Conservation (phyloP, 768 basidiomycete species). For the Tylopilus intermedius region DNA sequence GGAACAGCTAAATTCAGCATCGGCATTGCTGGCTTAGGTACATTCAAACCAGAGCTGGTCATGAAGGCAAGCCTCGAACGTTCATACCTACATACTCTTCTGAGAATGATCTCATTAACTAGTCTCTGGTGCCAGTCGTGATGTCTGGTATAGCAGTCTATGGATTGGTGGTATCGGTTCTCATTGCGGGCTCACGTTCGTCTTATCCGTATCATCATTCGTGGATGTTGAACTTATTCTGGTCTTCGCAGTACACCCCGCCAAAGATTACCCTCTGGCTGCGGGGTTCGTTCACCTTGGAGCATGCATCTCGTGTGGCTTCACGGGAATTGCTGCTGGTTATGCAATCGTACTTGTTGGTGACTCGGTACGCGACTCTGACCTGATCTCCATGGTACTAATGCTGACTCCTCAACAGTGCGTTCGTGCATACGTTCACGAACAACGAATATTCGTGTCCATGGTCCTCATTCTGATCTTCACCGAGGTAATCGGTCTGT, state of each 20-base stretch:
- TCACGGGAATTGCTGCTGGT: slow-evolving; percentile 89
- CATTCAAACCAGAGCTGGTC: slow-evolving; percentile 92
- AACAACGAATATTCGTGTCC: slow-evolving; percentile 85
- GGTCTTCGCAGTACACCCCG: slow-evolving; percentile 48
- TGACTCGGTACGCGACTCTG: slow-evolving; percentile 65
- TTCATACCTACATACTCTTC: not conserved
- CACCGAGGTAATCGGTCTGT: slow-evolving; percentile 85
- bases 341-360: slow-evolving; percentile 94
- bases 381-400: not conserved
- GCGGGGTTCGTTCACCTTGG: slow-evolving; percentile 90
- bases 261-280: slow-evolving; percentile 70
- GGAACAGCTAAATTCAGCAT: slow-evolving; percentile 97
- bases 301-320: slow-evolving; percentile 85
- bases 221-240: slow-evolving; percentile 11
- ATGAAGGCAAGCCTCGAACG: slow-evolving; percentile 70
- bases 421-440: slow-evolving; percentile 86
- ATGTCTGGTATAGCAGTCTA: slow-evolving; percentile 99
- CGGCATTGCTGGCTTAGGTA: slow-evolving; percentile 91
- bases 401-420: slow-evolving; percentile 45
- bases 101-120: slow-evolving; percentile 3
- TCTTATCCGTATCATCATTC: slow-evolving; percentile 8
- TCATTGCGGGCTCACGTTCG: slow-evolving; percentile 71
- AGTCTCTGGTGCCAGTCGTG: slow-evolving; percentile 95
- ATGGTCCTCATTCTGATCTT: slow-evolving; percentile 98
- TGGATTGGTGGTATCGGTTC: slow-evolving; percentile 90